Evolutionary conservation across 257 asterid genomes (phyloP).

Genomic region (Anisodus tanguticus): DNA sequence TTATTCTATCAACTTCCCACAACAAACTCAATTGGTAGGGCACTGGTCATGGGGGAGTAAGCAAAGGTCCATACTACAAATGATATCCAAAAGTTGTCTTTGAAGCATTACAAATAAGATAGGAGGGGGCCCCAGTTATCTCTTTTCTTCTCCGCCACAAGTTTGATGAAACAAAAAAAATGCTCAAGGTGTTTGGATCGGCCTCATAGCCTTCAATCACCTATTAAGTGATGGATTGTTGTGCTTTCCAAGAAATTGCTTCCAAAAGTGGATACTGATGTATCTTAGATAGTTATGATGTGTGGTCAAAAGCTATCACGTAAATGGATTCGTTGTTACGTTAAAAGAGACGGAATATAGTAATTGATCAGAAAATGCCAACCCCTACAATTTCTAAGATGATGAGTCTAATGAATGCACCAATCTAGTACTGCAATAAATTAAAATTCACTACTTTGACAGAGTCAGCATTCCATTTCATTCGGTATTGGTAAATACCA

Average conservation of each 20-base stretch:
- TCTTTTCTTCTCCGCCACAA: neutral
- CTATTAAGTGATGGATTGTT: neutral
- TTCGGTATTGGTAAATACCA: no score
- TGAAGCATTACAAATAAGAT: constrained; percentile 23
- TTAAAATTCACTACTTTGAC: neutral
- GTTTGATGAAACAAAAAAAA: neutral
- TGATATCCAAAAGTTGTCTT: constrained; percentile 21
- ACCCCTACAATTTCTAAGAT: neutral
- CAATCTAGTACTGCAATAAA: neutral
- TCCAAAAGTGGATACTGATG: neutral
- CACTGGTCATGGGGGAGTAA: neutral
- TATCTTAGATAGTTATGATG: neutral
- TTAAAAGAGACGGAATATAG: no score
- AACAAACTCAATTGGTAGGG: neutral
- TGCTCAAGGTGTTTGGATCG: neutral
- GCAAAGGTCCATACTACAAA: constrained; percentile 8
- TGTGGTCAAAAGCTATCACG: neutral
- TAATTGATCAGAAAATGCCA: neutral
- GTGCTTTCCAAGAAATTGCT: neutral
- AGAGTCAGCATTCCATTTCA: no score
- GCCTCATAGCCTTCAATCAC: neutral
- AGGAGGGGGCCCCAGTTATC: constrained; percentile 15
- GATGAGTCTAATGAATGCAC: neutral
- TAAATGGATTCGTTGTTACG: neutral
- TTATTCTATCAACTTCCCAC: constrained; percentile 23